Conservation (phyloP, 768 basidiomycete genomes). For the Suillus tomentosus region DNA sequence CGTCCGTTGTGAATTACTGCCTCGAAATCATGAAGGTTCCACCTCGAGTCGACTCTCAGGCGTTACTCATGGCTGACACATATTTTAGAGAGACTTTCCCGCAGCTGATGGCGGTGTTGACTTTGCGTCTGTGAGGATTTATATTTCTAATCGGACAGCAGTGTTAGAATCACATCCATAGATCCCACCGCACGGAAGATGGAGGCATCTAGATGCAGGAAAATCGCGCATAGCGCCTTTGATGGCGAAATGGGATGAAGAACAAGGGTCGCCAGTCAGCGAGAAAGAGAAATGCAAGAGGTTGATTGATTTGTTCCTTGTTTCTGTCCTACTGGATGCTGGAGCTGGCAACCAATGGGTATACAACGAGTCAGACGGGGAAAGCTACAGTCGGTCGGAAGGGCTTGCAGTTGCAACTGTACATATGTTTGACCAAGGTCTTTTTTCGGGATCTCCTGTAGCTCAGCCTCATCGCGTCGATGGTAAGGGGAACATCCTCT, state of each 20-base stretch:
- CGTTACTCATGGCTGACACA: conserved; percentile 15
- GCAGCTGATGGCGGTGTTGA: conserved; percentile 43
- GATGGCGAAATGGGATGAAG: conserved; percentile 54
- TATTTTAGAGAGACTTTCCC: conserved; percentile 68
- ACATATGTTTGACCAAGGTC: conserved; percentile 83
- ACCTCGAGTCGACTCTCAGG: conserved; percentile 5
- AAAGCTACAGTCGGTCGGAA: conserved; percentile 65
- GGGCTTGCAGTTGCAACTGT: conserved; percentile 90
- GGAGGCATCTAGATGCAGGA: conserved; percentile 84
- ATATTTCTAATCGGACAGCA: conserved; percentile 1
- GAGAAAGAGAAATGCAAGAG: conserved; percentile 65
- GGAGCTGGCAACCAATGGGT: conserved; percentile 87
- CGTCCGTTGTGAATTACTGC: conserved; percentile 72
- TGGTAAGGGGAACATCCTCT: conserved; percentile 44
- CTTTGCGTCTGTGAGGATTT: conserved; percentile 55
- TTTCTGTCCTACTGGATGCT: conserved; percentile 92
- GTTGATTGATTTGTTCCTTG: conserved; percentile 85
- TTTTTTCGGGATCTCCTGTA: conserved; percentile 68
- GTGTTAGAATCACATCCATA: conserved; percentile 30
- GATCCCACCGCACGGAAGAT: conserved; percentile 89
- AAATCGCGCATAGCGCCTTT: conserved; percentile 63
- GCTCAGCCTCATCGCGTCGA: conserved; percentile 74
- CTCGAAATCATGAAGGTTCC: conserved; percentile 69
- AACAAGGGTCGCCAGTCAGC: conserved; percentile 42
- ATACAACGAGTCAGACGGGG: conserved; percentile 62